Evolutionary conservation across 192 early-diverging fungal species (phyloP), one percentile per base, ranked within the genome.

Genomic region (Umbelopsis vinacea): DNA sequence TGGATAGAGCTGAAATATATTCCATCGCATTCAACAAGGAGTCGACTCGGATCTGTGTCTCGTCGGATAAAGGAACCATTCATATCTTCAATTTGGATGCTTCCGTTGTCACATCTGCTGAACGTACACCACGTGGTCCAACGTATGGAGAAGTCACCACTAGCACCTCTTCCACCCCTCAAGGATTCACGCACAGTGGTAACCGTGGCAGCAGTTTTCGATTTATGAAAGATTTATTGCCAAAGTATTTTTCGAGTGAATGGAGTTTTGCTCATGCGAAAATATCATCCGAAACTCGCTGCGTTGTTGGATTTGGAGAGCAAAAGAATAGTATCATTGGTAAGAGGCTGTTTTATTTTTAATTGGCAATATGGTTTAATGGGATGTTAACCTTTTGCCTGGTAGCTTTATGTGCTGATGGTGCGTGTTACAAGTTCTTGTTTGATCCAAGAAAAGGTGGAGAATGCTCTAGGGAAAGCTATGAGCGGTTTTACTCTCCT

Each of bases 181-280:
- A 43, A 50, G 79, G 79, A 15, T 53, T 81, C 6, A 81, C 79
- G 26, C 72, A 69, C 12, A 83, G 75, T 24, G 86, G 86, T 6
- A 88, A 88, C 60, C 72, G 86, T 37, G 83, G 81, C 69, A 80
- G 77, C 9, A 81, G 82, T 67, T 76, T 82, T 12, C 76, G 74
- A 3, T 94, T 94, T 67, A 89, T 94, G 90, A 92, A 92, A 72
- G 91, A 93, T 53, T 68, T 94, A 15, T 77, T 96, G 75, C 95
- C 95, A 60, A 94, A 94, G 73, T 98, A 98, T 78, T 98, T 98
- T 86, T 93, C 92, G n/a, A 93, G 91, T 5, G 92, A 92, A 71
- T 96, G 95, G 94, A 92, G 90, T 1, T 98, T 98, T 86, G 94
- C 94, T 9, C 93, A 95, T 69, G 93, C 91, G 71, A 88, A 89